Evolutionary conservation across 148 eudicot species (phyloP).

Genomic region (Chenopodium berlandieri): DNA sequence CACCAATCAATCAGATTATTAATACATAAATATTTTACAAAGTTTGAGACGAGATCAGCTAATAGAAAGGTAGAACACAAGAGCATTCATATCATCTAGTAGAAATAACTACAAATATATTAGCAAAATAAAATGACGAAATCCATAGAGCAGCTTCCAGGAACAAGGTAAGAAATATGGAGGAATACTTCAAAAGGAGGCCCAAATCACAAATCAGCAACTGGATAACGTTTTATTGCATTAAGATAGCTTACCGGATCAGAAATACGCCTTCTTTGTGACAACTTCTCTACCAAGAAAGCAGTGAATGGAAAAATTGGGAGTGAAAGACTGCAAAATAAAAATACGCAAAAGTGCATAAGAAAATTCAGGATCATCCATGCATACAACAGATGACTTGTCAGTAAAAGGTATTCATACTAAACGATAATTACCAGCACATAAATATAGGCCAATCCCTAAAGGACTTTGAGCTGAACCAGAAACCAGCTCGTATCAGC

Average conservation of each 20-base stretch:
- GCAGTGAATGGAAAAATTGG: slow-evolving; percentile 73
- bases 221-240: background rate
- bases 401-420: background rate
- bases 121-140: background rate
- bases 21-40: background rate
- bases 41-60: slow-evolving; percentile 1
- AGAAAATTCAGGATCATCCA: slow-evolving; percentile 12
- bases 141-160: background rate
- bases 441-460: slow-evolving; percentile 96
- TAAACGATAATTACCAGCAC: slow-evolving; percentile 65
- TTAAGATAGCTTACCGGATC: slow-evolving; percentile 54
- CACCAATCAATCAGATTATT: slow-evolving; percentile 16
- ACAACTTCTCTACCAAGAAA: slow-evolving; percentile 70
- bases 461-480: slow-evolving; percentile 86
- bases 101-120: background rate
- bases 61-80: background rate
- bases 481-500: slow-evolving; percentile 78
- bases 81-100: background rate
- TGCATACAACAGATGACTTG: background rate
- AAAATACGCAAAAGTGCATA: background rate
- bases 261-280: slow-evolving; percentile 46
- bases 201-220: background rate
- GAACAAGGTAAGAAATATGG: background rate
- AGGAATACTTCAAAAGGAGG: background rate
- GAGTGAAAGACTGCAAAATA: slow-evolving; percentile 57